Base-by-base conservation (phyloP, 2,329 filamentous ascomycete species). In the Calycina marina region DNA sequence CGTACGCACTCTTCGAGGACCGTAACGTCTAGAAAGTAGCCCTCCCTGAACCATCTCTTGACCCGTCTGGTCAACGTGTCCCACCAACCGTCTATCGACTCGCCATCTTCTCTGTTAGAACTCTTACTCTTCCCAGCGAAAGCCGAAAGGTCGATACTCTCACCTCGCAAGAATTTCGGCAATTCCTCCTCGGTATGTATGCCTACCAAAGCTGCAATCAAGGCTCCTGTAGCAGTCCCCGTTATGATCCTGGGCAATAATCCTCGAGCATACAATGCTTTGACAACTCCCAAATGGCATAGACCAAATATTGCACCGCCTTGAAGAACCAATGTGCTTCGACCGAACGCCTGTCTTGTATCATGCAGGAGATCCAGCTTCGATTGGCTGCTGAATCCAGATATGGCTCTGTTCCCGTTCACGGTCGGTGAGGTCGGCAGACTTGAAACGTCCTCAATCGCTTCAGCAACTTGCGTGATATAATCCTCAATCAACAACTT, bases 401-500 rank as follows among this genome's bases (percentile, higher is more conserved):
- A 54, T 46, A 56, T 35, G 40, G 44, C 37, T 2, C 47, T 50
- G 17, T 45, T 54, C n/a, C 53, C 52, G 38, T 59, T 55, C 41
- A 49, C 38, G 17, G 44, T 58, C 0, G 64, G 60, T 12, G 62
- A 63, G 0, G 71, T 77, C 13, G 78, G 73, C 32, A 83, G 63
- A 13, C 61, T 46, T 16, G 75, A 76, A 22, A 94, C 76, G 48
- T 86, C 77, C 39, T 81, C 71, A 33, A 93, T 72, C 2, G 82
- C 78, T 37, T 79, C 70, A n/a, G 79, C 79, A 20, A 93, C 77
- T 50, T 88, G 76, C 1, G 77, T 75, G 40, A 93, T 77, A 50
- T 94, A 94, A 54, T 92, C 81, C 50, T 93, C 85, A 40, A 94
- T 92, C 29, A 93, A 60, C 32, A 81, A 70, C 53, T 94, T 94